Evolutionary conservation across 2,329 filamentous ascomycete genomes (phyloP), one percentile per base, ranked within the genome.

Genomic region (Dactylellina cionopaga): DNA sequence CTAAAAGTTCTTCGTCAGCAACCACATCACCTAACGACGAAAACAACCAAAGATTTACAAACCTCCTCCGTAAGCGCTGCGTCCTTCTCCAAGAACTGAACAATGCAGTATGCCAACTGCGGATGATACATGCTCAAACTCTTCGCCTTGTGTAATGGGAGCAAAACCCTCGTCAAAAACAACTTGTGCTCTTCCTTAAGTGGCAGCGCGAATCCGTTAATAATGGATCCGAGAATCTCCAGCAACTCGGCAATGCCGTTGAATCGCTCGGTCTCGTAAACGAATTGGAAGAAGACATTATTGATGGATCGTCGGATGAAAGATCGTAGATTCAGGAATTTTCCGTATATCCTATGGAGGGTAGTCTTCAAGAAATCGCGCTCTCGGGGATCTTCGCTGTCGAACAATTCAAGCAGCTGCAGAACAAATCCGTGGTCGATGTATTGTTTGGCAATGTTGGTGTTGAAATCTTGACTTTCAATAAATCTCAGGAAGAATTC

Each of bases 251-350:
- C 95, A 78, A 99, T 97, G 59, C 95, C 95, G 78, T 99, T 99
- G 84, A 99, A 98, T 69, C 95, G 88, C 81, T 99, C 95, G 2
- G 95, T 99, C 82, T 99, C 95, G 80, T 99, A 99, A 72, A 92
- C 93, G 81, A 99, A 99, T 80, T 99, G 95, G 86, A 99, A 99
- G 83, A 99, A 99, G 77, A 99, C 95, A 79, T 99, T 98, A 87
- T 99, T 99, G 86, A 99, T 99, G 64, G 95, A 99, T 78, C 95
- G 89, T 79, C 95, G 88, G 79, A 99, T 99, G 81, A 96, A 99
- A 27, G 95, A 98, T 72, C 95, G 90, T 74, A 99, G 85, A 80
- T 99, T 99, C 77, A 99, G 86, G 82, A 99, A 99, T 83, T 99
- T 99, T 79, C 95, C 95, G 80, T 99, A 99, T 80, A 99, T 99